Conservation (phyloP, 495 filamentous ascomycete species). For the Halenospora varia region DNA sequence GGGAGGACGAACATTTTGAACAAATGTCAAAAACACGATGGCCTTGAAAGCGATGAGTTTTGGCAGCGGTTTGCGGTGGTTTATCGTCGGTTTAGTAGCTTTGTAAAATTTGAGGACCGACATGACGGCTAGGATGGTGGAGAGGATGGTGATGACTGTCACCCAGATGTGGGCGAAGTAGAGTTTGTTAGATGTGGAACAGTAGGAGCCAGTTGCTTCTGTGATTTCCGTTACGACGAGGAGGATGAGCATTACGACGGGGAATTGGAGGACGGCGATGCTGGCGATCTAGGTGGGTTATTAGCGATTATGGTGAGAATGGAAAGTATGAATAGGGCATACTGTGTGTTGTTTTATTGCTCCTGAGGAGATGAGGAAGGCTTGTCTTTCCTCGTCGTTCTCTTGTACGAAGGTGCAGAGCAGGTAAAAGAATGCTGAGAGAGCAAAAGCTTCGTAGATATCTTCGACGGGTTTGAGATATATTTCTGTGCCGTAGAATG, state of each 20-base stretch:
- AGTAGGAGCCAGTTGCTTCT: conserved; percentile 64
- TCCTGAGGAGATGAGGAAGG: conserved; percentile 57
- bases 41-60: conserved; percentile 29
- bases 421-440: conserved; percentile 83
- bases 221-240: conserved; percentile 63
- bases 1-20: conserved; percentile 23
- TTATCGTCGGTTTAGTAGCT: conserved; percentile 12
- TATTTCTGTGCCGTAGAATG: conserved; percentile 68
- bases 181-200: conserved; percentile 67
- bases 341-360: background rate
- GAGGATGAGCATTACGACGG: conserved; percentile 21
- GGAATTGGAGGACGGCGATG: conserved; percentile 27
- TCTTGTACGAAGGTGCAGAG: conserved; percentile 76
- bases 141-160: conserved; percentile 17
- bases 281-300: background rate
- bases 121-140: conserved; percentile 19
- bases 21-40: conserved; percentile 24
- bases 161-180: conserved; percentile 76
- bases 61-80: conserved; percentile 10
- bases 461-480: conserved; percentile 76
- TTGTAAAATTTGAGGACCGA: conserved; percentile 24
- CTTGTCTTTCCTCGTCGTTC: conserved; percentile 73
- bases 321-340: background rate
- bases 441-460: conserved; percentile 87
- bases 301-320: background rate